Evolutionary conservation across 495 filamentous ascomycete genomes (phyloP).

Genomic region (Parathielavia appendiculata): DNA sequence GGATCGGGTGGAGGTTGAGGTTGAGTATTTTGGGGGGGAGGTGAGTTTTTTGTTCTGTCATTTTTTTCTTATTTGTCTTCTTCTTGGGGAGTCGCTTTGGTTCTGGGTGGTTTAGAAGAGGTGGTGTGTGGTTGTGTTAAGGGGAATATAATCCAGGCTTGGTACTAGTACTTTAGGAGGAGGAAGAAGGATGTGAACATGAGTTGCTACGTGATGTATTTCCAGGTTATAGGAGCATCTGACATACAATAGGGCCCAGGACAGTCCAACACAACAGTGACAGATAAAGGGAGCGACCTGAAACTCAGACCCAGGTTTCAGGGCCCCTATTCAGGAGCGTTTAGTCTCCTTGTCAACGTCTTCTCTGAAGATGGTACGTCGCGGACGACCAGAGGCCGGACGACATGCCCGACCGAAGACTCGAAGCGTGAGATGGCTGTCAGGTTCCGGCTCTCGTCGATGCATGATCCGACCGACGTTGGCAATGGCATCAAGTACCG

Average conservation of each 20-base stretch:
- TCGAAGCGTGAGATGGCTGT: conserved; percentile 3
- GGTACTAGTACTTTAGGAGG: no score
- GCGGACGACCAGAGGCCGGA: background rate
- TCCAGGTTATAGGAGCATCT: no score
- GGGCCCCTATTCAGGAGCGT: background rate
- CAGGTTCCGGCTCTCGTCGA: background rate
- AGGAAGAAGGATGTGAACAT: no score
- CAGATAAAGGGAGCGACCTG: background rate
- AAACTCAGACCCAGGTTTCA: background rate
- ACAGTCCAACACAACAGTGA: background rate
- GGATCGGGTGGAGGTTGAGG: conserved; percentile 2
- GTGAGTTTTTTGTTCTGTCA: background rate
- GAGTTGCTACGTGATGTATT: no score
- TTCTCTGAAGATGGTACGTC: background rate
- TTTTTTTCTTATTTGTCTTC: background rate
- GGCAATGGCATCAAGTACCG: background rate
- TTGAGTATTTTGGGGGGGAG: background rate
- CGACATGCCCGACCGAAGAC: background rate
- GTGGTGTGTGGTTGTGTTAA: no score
- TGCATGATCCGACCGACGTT: background rate
- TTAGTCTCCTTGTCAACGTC: background rate
- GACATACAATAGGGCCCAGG: no score
- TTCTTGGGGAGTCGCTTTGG: background rate
- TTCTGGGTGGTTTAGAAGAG: background rate
- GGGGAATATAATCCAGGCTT: no score